Evolutionary conservation across 1,284 basidiomycete genomes (phyloP), one percentile per base, ranked within the genome.

Genomic region (Thelephora terrestris): DNA sequence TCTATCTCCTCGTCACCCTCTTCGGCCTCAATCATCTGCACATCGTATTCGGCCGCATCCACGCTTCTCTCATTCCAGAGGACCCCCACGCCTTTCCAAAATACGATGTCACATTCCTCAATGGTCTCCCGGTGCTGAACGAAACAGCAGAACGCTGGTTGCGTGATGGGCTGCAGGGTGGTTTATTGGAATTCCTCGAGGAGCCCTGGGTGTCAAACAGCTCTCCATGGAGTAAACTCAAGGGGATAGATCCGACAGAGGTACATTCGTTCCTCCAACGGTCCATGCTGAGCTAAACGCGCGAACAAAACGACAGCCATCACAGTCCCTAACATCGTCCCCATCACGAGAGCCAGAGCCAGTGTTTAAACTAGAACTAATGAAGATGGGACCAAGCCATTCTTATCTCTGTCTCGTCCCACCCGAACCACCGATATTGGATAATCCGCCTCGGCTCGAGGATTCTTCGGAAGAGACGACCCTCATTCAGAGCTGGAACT

Each of bases 71-170:
- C 43, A 56, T 63, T 34, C 84, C 85, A 29, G 81, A 91, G 56
- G 91, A 94, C 60, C 71, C 82, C 14, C 78, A 81, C 61, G 83
- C 89, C 0, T 90, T 84, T 61, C 91, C 91, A 48, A 93, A 93
- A 64, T 90, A 81, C 64, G 75, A 81, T 46, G 80, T 93, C 54
- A 70, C 80, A 42, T 93, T 89, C 64, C 76, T 93, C 57, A 88
- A 89, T 60, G 76, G 79, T 51, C 75, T 82, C 16, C 89, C 91
- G n/a, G 65, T 93, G 49, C 64, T 75, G 7, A 81, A 81, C 57
- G 70, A 79, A 38, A 91, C 89, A 10, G 91, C 87, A 7, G 69
- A 81, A 53, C 70, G 72, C 40, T 89, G 84, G 85, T 73, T 87
- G 20, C 63, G 64, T 23, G 62, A 79, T 17, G 89, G 88, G 25